Base-by-base conservation (phyloP, 306 rosid species). In the Quercus engelmannii region DNA sequence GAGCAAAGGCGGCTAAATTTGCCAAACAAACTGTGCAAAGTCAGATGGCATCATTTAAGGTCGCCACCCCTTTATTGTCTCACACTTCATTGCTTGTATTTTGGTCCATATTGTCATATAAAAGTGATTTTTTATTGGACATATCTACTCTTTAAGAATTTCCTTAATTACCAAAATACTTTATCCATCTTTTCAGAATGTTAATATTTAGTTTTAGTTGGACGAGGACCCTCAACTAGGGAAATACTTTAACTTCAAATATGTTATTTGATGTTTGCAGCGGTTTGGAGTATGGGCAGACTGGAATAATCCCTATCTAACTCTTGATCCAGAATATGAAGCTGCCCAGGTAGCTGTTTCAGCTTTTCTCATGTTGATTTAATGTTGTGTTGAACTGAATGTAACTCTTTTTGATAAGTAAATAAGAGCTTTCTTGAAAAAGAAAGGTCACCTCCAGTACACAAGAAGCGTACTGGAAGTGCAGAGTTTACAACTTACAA, bases 241-340 rank as follows among this genome's bases (percentile, higher is more conserved):
- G 69, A 51, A 71, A 41, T 63, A 28, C n/a, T 28, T 70, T 72
- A 80, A 69, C 61, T 78, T 85, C 64, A 78, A 78, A 46, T 77
- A 69, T 88, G 63, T 76, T 81, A 82, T 86, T 77, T 76, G 86
- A 85, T 88, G 74, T 80, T 81, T 93, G 85, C 93, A 95, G 98
- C 99, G 99, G 64, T 95, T 77, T 80, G 98, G 99, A 84, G 88
- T 95, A 71, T 95, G 99, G 99, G 99, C 98, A n/a, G 98, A 95
- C 88, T 95, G 99, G 98, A 88, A 86, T 76, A 85, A 87, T 87
- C 92, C 93, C 55, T 95, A 95, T 82, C 92, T 95, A 78, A 93
- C 99, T 64, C 92, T 95, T 56, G 97, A 92, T 85, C 96, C 98
- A 19, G 93, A 90, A 73, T 95, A 95, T 87, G 99, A 95, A 91